Evolutionary conservation across 2,329 filamentous ascomycete genomes (phyloP).

Genomic region (Trichoderma brevicompactum): DNA sequence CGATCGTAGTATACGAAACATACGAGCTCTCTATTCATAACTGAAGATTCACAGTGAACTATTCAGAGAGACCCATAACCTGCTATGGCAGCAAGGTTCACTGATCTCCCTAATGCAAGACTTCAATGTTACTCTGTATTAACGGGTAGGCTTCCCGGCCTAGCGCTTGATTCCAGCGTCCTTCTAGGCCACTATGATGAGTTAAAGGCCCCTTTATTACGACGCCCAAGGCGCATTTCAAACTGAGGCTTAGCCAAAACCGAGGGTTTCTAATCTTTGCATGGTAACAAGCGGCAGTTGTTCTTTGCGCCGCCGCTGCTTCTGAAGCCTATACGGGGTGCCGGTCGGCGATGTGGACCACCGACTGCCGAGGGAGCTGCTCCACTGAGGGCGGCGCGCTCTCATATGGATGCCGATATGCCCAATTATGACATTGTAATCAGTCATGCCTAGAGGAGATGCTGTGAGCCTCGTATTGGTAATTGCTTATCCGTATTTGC

Average conservation of each 20-base stretch:
- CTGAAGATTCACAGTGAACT: background rate
- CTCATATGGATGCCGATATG: background rate
- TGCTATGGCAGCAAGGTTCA: background rate
- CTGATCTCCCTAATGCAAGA: too few relatives aligned
- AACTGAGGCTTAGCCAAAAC: background rate
- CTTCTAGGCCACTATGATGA: background rate
- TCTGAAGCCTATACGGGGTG: background rate
- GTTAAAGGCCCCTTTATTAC: background rate
- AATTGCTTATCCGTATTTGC: too few relatives aligned
- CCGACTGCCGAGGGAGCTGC: slow-evolving; percentile 4
- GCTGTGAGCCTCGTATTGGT: background rate
- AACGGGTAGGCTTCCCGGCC: background rate
- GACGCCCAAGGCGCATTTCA: background rate
- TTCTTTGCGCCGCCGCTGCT: background rate
- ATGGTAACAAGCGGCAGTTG: background rate
- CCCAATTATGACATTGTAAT: background rate
- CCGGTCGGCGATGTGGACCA: slow-evolving; percentile 7
- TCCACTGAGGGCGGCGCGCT: slow-evolving; percentile 1
- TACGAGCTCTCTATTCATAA: background rate
- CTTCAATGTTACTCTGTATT: background rate
- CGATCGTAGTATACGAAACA: background rate
- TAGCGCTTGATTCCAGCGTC: background rate
- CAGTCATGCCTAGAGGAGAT: too few relatives aligned
- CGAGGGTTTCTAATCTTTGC: background rate
- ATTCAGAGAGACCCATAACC: background rate